Conservation (phyloP, 306 rosid species). For the Biancaea sappan region DNA sequence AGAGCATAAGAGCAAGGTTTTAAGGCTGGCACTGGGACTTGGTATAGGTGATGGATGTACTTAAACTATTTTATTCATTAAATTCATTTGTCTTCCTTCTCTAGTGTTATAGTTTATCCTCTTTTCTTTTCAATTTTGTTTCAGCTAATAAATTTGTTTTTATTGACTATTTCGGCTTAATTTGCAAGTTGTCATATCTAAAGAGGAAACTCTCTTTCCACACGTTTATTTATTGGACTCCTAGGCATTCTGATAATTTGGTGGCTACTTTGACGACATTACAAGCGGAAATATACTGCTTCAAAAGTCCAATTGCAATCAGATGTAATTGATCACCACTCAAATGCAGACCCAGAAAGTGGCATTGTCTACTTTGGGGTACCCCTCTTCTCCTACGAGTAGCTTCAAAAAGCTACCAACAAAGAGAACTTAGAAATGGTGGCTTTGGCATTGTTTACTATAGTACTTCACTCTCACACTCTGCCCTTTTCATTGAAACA, state of each 20-base stretch:
- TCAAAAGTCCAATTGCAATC: constrained; percentile 15
- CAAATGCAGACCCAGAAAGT: constrained; percentile 29
- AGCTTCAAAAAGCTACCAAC: constrained; percentile 64
- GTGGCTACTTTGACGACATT: not conserved
- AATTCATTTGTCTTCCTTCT: no score
- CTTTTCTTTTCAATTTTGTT: not conserved
- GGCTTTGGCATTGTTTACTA: constrained; percentile 54
- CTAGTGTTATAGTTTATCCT: not conserved
- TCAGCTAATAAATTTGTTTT: not conserved
- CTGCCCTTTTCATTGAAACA: not conserved
- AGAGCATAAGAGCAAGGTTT: not conserved
- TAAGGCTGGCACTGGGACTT: constrained; percentile 28
- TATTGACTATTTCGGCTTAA: not conserved
- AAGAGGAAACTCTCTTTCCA: not conserved
- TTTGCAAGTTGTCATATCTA: not conserved
- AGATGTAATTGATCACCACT: constrained; percentile 4
- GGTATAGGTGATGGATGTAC: constrained; percentile 52
- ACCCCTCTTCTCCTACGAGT: constrained; percentile 46
- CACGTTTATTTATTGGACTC: constrained; percentile 37
- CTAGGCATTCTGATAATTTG: constrained; percentile 23
- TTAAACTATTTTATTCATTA: not conserved
- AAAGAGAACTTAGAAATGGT: constrained; percentile 65
- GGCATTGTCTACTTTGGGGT: constrained; percentile 34
- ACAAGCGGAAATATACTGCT: constrained; percentile 22
- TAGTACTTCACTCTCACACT: constrained; percentile 18